A percentile compares a stretch with the other conserved stretches of the same genome.
These are phyloP conservation scores for Leptographium radiaticola DNA, from an alignment of 2,329 filamentous ascomycete species.

Conservation along the genomic window DNA sequence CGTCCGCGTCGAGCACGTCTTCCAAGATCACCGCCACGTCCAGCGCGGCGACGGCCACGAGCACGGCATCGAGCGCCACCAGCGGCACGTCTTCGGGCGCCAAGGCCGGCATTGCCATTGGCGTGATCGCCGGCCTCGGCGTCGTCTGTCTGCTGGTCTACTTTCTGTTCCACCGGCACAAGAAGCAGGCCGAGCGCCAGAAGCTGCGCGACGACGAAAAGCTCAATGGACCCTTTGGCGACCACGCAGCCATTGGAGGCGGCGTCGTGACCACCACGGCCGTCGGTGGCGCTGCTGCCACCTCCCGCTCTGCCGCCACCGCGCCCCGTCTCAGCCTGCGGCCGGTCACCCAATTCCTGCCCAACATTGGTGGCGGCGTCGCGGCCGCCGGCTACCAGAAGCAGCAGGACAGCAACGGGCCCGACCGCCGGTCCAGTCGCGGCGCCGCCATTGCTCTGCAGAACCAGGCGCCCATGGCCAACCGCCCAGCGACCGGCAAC, in stretches of 20 bases:
- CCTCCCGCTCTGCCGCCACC: slow-evolving; percentile 24
- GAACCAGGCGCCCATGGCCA: slow-evolving; percentile 14
- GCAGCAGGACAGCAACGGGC: slow-evolving; percentile 8
- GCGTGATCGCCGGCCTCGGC: slow-evolving; percentile 58
- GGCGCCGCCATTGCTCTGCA: slow-evolving; percentile 28
- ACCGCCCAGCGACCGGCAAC: slow-evolving; percentile 18
- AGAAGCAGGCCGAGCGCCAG: slow-evolving; percentile 48
- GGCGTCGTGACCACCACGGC: slow-evolving; percentile 2
- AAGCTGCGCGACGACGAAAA: slow-evolving; percentile 52
- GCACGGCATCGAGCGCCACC: background rate
- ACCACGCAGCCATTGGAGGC: slow-evolving; percentile 10
- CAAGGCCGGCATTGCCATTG: slow-evolving; percentile 78
- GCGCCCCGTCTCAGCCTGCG: slow-evolving; percentile 77
- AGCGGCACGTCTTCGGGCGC: slow-evolving; percentile 20
- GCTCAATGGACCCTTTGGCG: slow-evolving; percentile 26
- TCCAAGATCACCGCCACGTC: background rate
- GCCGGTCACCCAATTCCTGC: slow-evolving; percentile 72
- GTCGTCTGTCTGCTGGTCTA: slow-evolving; percentile 55
- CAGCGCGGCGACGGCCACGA: background rate
- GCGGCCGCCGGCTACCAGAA: slow-evolving; percentile 1
- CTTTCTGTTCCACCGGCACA: slow-evolving; percentile 56
- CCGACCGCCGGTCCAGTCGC: slow-evolving; percentile 37
- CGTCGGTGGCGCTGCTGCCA: slow-evolving; percentile 26
- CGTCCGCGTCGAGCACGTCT: background rate
- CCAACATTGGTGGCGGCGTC: slow-evolving; percentile 35